These are phyloP conservation scores for Panellus pusillus DNA, from an alignment of 768 basidiomycete genomes.

Conservation along the genomic window DNA sequence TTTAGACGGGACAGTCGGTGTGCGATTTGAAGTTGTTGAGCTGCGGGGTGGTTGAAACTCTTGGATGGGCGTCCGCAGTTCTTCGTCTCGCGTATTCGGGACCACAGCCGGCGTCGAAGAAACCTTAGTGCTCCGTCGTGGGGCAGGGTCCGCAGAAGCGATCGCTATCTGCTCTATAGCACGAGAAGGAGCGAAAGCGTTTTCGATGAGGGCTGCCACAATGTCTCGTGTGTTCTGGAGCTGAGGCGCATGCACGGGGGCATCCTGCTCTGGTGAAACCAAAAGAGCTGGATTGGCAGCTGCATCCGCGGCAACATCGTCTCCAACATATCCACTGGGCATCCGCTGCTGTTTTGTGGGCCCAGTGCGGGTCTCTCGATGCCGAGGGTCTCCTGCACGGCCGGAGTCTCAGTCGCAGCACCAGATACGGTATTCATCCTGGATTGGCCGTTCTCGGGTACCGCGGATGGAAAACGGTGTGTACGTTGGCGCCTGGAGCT, in stretches of 20 bases:
- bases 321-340: too few relatives aligned
- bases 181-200: neutral
- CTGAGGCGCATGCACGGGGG: neutral
- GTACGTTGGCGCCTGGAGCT: slow-evolving; percentile 2
- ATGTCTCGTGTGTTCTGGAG: slow-evolving; percentile 3
- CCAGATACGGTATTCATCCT: neutral
- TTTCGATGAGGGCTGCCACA: neutral
- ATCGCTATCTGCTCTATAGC: neutral
- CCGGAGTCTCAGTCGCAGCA: neutral
- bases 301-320: too few relatives aligned
- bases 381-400: neutral
- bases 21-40: neutral
- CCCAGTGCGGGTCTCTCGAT: too few relatives aligned
- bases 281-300: too few relatives aligned
- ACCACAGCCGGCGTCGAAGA: slow-evolving; percentile 12
- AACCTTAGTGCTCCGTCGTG: slow-evolving; percentile 4
- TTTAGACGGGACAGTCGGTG: neutral
- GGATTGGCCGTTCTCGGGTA: neutral
- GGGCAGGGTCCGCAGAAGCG: neutral
- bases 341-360: neutral
- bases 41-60: neutral
- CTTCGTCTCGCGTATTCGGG: neutral
- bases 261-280: too few relatives aligned
- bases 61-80: neutral
- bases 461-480: slow-evolving; percentile 2